Evolutionary conservation across 164 flowering plant species (phyloP), one percentile per base, ranked within the genome.

Genomic region (Platanus orientalis): DNA sequence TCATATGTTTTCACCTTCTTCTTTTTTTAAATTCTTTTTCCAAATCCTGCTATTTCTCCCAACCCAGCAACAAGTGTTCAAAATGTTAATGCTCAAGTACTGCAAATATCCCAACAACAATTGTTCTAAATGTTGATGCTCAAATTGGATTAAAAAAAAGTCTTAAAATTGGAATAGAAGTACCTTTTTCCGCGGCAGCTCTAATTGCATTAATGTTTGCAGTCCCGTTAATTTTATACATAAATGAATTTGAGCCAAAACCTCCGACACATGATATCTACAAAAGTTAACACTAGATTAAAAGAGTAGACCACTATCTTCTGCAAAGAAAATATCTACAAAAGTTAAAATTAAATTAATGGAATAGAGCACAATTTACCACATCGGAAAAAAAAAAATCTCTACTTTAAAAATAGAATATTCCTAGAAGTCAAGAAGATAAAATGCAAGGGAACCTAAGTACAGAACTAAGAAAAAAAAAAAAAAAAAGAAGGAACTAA

Each of bases 251-350:
- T 58, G 97, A 89, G 40, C 98, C 97, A 78, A 94, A 94, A 39
- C 96, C 96, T 68, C 98, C 97, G 71, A 94, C 92, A 76, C 96
- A 94, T 23, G 98, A 94, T 23, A 94, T 80, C 98, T 89, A 65
- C 67, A 79, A 57, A 67, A 56, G 24, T 13, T 47, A 19, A 53
- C 19, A 27, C 3, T 11, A 27, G 21, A 19, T 25, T 20, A 6
- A 2, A 47, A 13, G 3, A 3, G 20, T 53, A 24, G 2, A 10
- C 29, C 54, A 51, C 2, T 25, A 51, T 53, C 14, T 51, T 9
- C 27, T 24, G 4, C 32, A 16, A 6, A 26, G 0, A 53, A 26
- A 26, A 53, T 1, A 10, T 12, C 98, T 89, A 65, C 66, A 79
- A 59, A 67, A 58, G 24, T 13, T 47, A 1, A 26, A 6, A 13